A percentile compares a stretch with the other conserved stretches of the same genome.
Evolutionary conservation across 768 basidiomycete species (phyloP).

Genomic region (Lepiota brunneoincarnata): DNA sequence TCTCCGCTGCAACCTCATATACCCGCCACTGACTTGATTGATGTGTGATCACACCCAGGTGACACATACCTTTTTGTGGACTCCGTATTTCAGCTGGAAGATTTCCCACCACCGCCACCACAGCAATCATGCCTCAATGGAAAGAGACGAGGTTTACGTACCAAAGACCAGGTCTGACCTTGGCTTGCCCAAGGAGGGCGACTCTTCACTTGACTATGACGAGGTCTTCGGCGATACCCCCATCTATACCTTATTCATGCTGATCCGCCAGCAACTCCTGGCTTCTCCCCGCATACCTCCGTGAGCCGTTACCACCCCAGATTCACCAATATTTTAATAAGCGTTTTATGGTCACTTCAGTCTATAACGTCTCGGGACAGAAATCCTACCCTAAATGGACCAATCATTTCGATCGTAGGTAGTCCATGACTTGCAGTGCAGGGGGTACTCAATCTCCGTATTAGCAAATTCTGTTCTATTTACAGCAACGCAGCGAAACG

Average conservation of each 20-base stretch:
- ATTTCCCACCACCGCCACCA: conserved; percentile 55
- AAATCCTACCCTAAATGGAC: conserved; percentile 58
- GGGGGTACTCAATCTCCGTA: not conserved
- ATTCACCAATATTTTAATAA: conserved; percentile 13
- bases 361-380: conserved; percentile 62
- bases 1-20: conserved; percentile 9
- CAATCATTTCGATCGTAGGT: conserved; percentile 65
- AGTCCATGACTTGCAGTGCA: not conserved
- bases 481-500: conserved; percentile 46
- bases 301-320: conserved; percentile 30
- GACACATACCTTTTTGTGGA: conserved; percentile 47
- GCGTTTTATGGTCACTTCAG: conserved; percentile 24
- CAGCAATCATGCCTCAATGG: conserved; percentile 49
- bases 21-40: conserved; percentile 8
- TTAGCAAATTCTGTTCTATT: conserved; percentile 57
- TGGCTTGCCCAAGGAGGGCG: conserved; percentile 39
- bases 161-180: conserved; percentile 59
- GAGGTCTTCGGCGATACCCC: conserved; percentile 61
- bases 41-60: conserved; percentile 24
- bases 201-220: conserved; percentile 43
- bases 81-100: conserved; percentile 54
- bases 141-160: conserved; percentile 57
- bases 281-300: conserved; percentile 62
- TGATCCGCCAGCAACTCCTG: conserved; percentile 55
- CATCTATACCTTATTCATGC: conserved; percentile 52